Evolutionary conservation across 768 basidiomycete species (phyloP).

Genomic region (Kockovaella imperatae): DNA sequence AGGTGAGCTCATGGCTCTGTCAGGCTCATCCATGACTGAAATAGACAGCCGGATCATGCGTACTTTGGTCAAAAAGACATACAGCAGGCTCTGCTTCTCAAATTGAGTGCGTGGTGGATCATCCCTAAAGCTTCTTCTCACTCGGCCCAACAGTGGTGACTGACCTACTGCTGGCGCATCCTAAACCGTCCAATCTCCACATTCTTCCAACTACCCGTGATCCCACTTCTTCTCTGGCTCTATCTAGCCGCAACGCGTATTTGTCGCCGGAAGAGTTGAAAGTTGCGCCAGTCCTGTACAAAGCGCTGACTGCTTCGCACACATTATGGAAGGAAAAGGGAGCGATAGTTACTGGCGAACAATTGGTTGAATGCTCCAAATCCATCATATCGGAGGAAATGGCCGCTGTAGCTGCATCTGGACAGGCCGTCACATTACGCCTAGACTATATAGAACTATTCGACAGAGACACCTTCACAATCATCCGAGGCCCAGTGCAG

Average conservation of each 20-base stretch:
- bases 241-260: constrained; percentile 86
- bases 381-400: constrained; percentile 19
- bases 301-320: constrained; percentile 59
- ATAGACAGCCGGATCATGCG: constrained; percentile 67
- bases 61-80: constrained; percentile 99
- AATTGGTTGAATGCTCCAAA: constrained; percentile 16
- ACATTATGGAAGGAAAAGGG: constrained; percentile 49
- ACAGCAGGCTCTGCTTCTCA: constrained; percentile 83
- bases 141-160: constrained; percentile 49
- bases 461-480: constrained; percentile 65
- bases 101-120: constrained; percentile 42
- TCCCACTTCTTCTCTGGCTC: constrained; percentile 61
- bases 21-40: not conserved
- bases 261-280: constrained; percentile 58
- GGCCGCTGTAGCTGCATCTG: too few species aligned
- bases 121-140: not conserved
- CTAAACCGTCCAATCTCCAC: constrained; percentile 62
- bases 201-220: constrained; percentile 76
- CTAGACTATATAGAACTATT: constrained; percentile 88
- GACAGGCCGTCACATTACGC: constrained; percentile 52
- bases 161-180: constrained; percentile 76
- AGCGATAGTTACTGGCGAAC: constrained; percentile 25
- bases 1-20: constrained; percentile 52
- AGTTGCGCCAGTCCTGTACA: constrained; percentile 61
- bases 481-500: constrained; percentile 48